These are phyloP conservation scores for Ophiostoma sp. DNA, from an alignment of 2,329 filamentous ascomycete genomes.

Conservation along the genomic window DNA sequence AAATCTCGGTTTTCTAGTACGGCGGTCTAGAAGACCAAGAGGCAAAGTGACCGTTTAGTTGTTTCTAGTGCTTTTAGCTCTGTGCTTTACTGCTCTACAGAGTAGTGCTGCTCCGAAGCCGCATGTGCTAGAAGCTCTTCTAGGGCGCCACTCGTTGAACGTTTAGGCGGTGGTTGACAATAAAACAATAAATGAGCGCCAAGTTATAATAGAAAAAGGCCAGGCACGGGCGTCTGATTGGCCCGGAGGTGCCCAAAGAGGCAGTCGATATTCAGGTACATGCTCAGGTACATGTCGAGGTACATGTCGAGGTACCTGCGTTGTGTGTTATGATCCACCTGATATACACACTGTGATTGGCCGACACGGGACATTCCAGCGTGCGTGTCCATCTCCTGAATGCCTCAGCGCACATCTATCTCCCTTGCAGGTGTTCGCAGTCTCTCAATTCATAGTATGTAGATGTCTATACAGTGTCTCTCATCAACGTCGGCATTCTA, in stretches of 20 bases:
- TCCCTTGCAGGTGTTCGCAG: neutral
- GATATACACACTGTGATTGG: neutral
- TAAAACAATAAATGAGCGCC: neutral
- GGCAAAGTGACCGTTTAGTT: neutral
- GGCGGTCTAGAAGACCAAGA: neutral
- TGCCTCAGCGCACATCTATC: neutral
- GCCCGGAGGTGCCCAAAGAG: neutral
- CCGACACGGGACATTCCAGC: neutral
- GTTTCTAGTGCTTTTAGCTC: neutral
- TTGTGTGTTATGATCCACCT: slow-evolving; percentile 2
- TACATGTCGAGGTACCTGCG: neutral
- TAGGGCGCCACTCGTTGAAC: neutral
- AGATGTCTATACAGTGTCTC: neutral
- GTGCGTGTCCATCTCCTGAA: neutral
- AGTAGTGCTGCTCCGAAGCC: neutral
- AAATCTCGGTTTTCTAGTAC: neutral
- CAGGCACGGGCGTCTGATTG: slow-evolving; percentile 7
- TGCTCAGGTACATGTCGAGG: neutral
- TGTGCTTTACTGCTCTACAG: too few relatives aligned
- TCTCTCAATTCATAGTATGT: too few relatives aligned
- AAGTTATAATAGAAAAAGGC: neutral
- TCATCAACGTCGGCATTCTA: too few relatives aligned
- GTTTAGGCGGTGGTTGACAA: neutral
- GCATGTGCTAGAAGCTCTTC: neutral
- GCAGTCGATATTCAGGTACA: slow-evolving; percentile 13